A percentile compares a stretch with the other conserved stretches of the same genome.
phyloP scores from a whole-genome alignment of 371 early-diverging fungal genomes.

The Parasitella parasitica region DNA sequence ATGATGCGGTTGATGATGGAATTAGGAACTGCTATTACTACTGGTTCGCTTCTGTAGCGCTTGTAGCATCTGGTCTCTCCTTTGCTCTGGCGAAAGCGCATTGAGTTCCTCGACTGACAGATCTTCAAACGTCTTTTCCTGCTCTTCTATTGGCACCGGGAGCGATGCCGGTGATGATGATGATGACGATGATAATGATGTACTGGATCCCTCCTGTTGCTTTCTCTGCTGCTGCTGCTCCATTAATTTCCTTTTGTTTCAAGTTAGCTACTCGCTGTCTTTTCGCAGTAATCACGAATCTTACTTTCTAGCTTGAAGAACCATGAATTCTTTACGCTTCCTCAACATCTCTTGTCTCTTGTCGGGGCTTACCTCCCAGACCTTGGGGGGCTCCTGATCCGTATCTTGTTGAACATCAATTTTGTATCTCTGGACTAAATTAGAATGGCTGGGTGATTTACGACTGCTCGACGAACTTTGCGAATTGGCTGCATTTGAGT shows the following conservation, averaged over 20 bases:
- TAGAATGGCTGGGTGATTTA: constrained; percentile 37
- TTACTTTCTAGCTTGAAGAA: constrained; percentile 82
- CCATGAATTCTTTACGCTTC: constrained; percentile 86
- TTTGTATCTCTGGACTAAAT: constrained; percentile 54
- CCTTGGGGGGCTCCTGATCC: constrained; percentile 65
- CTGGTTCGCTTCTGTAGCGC: constrained; percentile 32
- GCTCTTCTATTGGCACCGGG: constrained; percentile 19
- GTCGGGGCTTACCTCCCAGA: constrained; percentile 76
- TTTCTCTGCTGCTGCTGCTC: constrained; percentile 31
- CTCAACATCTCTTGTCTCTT: constrained; percentile 76
- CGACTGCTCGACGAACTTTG: not conserved
- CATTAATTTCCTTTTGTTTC: constrained; percentile 32
- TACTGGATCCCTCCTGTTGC: not conserved
- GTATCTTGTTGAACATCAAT: constrained; percentile 41
- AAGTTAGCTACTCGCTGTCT: not conserved
- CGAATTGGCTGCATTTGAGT: not conserved
- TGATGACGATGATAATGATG: no score
- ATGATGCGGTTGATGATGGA: not conserved
- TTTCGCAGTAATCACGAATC: not conserved
- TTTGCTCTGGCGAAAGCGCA: constrained; percentile 37
- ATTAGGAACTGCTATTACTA: not conserved
- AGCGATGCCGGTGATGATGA: not conserved
- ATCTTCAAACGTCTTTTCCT: constrained; percentile 27
- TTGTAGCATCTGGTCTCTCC: constrained; percentile 45
- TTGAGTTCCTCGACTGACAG: constrained; percentile 51